Evolutionary conservation across 768 basidiomycete species (phyloP).

Genomic region (Leucosporidium yakuticum): DNA sequence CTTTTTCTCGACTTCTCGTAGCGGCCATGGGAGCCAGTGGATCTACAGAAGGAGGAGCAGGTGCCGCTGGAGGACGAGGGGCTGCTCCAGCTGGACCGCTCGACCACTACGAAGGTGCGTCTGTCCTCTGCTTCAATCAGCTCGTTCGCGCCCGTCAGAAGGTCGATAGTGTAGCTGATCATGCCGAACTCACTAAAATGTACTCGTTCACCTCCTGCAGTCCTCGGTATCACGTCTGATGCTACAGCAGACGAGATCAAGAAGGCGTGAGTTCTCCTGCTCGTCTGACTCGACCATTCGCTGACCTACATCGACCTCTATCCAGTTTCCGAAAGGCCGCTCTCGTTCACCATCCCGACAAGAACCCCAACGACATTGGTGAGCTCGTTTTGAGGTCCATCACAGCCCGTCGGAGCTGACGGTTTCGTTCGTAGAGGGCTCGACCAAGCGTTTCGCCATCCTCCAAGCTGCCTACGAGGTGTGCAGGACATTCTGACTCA

Average conservation of each 20-base stretch:
- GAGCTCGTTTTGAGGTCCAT: no score
- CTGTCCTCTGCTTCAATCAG: neutral
- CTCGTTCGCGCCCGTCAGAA: neutral
- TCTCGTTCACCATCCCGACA: slow-evolving; percentile 47
- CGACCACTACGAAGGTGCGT: slow-evolving; percentile 11
- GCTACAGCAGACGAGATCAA: slow-evolving; percentile 36
- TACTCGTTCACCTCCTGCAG: slow-evolving; percentile 1
- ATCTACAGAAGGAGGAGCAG: neutral
- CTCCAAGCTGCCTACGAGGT: slow-evolving; percentile 97
- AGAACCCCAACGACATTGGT: slow-evolving; percentile 66
- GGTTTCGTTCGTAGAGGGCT: slow-evolving; percentile 52
- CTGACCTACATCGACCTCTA: neutral
- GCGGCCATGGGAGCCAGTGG: neutral
- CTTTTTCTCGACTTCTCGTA: no score
- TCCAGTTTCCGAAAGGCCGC: slow-evolving; percentile 36
- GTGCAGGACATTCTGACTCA: slow-evolving; percentile 33
- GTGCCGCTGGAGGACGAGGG: neutral
- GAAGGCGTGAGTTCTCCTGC: slow-evolving; percentile 33
- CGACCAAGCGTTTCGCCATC: slow-evolving; percentile 77
- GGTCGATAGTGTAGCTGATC: neutral
- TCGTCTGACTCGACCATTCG: neutral
- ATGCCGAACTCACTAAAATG: neutral
- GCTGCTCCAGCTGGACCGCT: neutral
- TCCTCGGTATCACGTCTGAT: slow-evolving; percentile 19
- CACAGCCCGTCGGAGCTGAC: no score